Evolutionary conservation across 805 yeast species (phyloP).

Genomic region (Pichia phayaonensis): DNA sequence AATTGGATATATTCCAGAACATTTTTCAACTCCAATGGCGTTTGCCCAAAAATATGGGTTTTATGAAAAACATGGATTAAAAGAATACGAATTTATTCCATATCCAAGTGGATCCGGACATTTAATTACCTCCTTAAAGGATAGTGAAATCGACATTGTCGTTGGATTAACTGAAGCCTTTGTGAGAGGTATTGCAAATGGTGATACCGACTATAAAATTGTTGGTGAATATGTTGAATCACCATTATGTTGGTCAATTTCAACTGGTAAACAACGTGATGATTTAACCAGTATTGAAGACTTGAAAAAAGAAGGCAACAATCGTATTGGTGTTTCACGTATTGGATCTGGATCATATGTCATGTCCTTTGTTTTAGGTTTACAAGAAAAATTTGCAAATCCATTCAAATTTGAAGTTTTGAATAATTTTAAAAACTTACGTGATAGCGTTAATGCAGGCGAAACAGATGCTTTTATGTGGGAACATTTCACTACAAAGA

Average conservation of each 20-base stretch:
- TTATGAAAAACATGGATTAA: constrained; percentile 41
- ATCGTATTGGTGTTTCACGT: constrained; percentile 68
- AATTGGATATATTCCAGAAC: constrained; percentile 88
- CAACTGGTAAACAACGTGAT: constrained; percentile 59
- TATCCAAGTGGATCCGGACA: constrained; percentile 88
- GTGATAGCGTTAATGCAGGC: constrained; percentile 66
- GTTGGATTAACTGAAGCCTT: constrained; percentile 91
- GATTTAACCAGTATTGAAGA: constrained; percentile 47
- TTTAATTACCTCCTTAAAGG: constrained; percentile 63
- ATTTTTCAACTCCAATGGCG: constrained; percentile 79
- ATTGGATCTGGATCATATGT: constrained; percentile 90
- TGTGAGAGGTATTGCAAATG: constrained; percentile 73
- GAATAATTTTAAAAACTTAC: constrained; percentile 62
- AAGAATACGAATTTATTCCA: constrained; percentile 50
- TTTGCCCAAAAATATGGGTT: constrained; percentile 58
- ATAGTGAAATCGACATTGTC: constrained; percentile 63
- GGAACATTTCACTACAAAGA: constrained; percentile 88
- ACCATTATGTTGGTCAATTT: constrained; percentile 86
- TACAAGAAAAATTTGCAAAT: constrained; percentile 44
- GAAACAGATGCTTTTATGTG: constrained; percentile 86
- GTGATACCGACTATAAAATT: constrained; percentile 51
- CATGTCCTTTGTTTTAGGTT: constrained; percentile 80
- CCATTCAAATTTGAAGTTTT: constrained; percentile 44
- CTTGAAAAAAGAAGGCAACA: constrained; percentile 38
- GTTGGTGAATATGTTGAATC: constrained; percentile 80